Evolutionary conservation across 352 stramenopile genomes (phyloP).

Genomic region (Phytophthora boehmeriae): DNA sequence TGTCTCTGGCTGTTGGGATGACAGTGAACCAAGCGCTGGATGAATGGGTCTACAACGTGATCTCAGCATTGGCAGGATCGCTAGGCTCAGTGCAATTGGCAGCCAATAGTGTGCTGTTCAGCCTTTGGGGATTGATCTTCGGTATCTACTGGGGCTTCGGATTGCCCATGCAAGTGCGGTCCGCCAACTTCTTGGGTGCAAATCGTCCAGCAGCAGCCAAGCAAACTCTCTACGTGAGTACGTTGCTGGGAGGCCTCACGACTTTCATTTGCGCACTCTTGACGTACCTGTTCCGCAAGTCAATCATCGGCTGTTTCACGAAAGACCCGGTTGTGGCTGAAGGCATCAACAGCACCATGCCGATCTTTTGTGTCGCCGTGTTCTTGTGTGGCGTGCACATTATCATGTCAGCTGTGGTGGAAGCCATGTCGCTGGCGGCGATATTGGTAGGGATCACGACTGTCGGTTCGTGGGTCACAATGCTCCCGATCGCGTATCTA

Average conservation of each 20-base stretch:
- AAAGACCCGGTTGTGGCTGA: conserved; percentile 55
- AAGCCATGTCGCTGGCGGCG: conserved; percentile 80
- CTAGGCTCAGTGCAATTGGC: conserved; percentile 68
- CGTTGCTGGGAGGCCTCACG: conserved; percentile 61
- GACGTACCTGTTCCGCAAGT: conserved; percentile 61
- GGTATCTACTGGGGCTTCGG: conserved; percentile 87
- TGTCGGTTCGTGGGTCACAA: conserved; percentile 72
- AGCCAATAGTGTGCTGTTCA: conserved; percentile 85
- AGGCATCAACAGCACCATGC: conserved; percentile 63
- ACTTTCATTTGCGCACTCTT: conserved; percentile 55
- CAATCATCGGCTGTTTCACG: conserved; percentile 75
- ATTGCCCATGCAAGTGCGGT: conserved; percentile 76
- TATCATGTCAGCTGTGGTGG: conserved; percentile 78
- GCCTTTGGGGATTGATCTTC: conserved; percentile 84
- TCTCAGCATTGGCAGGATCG: conserved; percentile 68
- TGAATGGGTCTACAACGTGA: conserved; percentile 83
- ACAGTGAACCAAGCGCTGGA: conserved; percentile 81
- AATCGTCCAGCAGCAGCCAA: conserved; percentile 66
- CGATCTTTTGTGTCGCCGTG: conserved; percentile 76
- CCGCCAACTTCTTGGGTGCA: conserved; percentile 77
- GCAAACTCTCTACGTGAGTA: conserved; percentile 69
- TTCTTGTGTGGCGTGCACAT: conserved; percentile 81
- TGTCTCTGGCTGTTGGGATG: conserved; percentile 73
- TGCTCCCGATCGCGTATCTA: conserved; percentile 67
- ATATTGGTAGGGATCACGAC: conserved; percentile 74